Evolutionary conservation across 768 basidiomycete genomes (phyloP), one percentile per base, ranked within the genome.

Genomic region (Pleurotus eryngii): DNA sequence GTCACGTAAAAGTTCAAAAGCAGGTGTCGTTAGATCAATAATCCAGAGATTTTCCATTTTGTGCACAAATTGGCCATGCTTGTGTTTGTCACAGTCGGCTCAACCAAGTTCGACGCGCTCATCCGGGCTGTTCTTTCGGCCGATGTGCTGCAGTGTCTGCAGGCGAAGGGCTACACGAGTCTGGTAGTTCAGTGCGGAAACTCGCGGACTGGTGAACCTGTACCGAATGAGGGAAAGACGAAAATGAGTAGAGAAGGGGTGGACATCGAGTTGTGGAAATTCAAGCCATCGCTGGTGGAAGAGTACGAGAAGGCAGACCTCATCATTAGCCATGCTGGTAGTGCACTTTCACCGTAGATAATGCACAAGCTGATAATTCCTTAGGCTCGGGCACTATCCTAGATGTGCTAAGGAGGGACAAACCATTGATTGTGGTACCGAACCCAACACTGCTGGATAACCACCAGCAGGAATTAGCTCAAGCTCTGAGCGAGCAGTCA

Each of bases 311-410:
- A 68, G 17, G 86, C 90, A 47, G 87, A 93, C 67, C 72, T 95
- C 49, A 81, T 99, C 51, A 89, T 99, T 39, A 91, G 92, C 63
- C 96, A 98, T 78, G 96, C 94, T 67, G 96, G 96, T 94, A 67
- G 62, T 11, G 8, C 9, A 35, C 30, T 35, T 11, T 35, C 30
- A 35, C 4, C 4, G 9, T 9, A 35, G 11, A 35, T 9, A 35
- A 35, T 11, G 9, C 30, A 11, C 30, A 35, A 35, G 30, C 30
- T 35, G 30, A 35, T 8, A 11, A 35, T 49, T 45, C 42, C 58
- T 20, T 58, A 98, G 96, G 96, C 53, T 89, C 96, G 18, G 96
- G 96, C 9, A 97, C 96, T 3, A 95, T 98, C 64, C 79, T 98
- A 27, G 92, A 96, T 46, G 92, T 87, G 8, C 76, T 98, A 48